phyloP scores from a whole-genome alignment of 441 rosid genomes.

The Macaranga tanarius region DNA sequence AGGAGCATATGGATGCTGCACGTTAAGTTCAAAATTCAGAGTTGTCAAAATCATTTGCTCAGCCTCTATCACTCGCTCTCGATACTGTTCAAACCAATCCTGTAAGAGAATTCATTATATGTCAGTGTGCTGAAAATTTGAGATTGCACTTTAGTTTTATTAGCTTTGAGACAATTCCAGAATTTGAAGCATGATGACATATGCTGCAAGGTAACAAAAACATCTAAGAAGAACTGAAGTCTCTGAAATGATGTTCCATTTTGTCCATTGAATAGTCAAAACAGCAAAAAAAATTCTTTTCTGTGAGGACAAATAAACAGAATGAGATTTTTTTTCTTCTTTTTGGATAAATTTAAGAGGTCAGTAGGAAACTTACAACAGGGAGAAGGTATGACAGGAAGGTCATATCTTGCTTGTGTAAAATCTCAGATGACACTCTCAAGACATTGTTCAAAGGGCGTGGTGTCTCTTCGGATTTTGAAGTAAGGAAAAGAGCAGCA shows the following conservation, averaged over 20 bases:
- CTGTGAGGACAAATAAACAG: background rate
- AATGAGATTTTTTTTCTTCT: background rate
- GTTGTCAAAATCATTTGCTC: constrained; percentile 78
- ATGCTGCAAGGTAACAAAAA: background rate
- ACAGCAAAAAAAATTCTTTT: background rate
- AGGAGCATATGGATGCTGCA: constrained; percentile 72
- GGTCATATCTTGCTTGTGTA: constrained; percentile 63
- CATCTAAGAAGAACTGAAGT: background rate
- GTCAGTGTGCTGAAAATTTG: constrained; percentile 15
- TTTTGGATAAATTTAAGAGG: background rate
- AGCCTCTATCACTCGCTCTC: constrained; percentile 65
- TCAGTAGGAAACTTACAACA: constrained; percentile 45
- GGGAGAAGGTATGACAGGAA: constrained; percentile 62
- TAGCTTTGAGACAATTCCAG: background rate
- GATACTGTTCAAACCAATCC: constrained; percentile 85
- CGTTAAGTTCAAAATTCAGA: constrained; percentile 70
- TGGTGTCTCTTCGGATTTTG: constrained; percentile 80
- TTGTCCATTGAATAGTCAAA: background rate
- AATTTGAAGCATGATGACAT: background rate
- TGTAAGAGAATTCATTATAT: constrained; percentile 32
- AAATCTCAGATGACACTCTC: constrained; percentile 58
- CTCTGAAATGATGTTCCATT: no score
- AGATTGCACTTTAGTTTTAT: background rate
- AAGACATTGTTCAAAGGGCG: constrained; percentile 62
- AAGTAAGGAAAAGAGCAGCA: constrained; percentile 75